Conservation (phyloP, 106 monocot species). For the Platanthera guangdongensis region DNA sequence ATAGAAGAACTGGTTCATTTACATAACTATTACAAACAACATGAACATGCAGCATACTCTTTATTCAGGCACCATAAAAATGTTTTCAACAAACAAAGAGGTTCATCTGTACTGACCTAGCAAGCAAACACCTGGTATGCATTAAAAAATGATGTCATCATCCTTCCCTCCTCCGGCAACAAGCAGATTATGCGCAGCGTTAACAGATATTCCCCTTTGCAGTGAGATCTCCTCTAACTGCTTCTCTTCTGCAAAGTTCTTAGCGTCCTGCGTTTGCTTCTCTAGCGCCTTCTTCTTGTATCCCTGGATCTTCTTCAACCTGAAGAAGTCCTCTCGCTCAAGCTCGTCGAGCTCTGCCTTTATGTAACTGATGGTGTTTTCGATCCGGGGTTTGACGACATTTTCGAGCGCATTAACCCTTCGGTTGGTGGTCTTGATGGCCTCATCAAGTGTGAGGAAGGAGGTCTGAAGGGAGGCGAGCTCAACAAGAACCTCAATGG, state of each 20-base stretch:
- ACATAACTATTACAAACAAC: too few relatives aligned
- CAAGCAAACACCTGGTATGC: neutral
- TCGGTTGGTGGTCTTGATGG: conserved; percentile 92
- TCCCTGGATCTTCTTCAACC: conserved; percentile 88
- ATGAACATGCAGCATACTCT: too few relatives aligned
- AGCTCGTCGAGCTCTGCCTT: conserved; percentile 87
- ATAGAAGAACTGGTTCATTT: too few relatives aligned
- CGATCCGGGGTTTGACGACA: conserved; percentile 80
- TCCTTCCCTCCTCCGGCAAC: conserved; percentile 49
- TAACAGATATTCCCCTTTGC: conserved; percentile 54
- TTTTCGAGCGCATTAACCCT: conserved; percentile 89
- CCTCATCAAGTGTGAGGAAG: conserved; percentile 85
- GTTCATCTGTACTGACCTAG: too few relatives aligned
- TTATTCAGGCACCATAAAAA: too few relatives aligned
- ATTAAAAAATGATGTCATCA: conserved; percentile 80
- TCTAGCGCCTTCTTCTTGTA: conserved; percentile 77
- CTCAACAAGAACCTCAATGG: conserved; percentile 86
- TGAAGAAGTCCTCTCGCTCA: conserved; percentile 92
- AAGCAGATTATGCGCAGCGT: conserved; percentile 41
- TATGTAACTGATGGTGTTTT: conserved; percentile 90
- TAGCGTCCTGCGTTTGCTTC: conserved; percentile 38
- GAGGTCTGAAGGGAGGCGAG: conserved; percentile 92
- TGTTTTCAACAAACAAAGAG: too few relatives aligned
- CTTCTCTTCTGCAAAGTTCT: conserved; percentile 40
- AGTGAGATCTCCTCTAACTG: too few relatives aligned